A percentile compares a stretch with the other conserved stretches of the same genome.
These are phyloP conservation scores for Collariella sp. DNA, from an alignment of 495 filamentous ascomycete species.

Conservation along the genomic window DNA sequence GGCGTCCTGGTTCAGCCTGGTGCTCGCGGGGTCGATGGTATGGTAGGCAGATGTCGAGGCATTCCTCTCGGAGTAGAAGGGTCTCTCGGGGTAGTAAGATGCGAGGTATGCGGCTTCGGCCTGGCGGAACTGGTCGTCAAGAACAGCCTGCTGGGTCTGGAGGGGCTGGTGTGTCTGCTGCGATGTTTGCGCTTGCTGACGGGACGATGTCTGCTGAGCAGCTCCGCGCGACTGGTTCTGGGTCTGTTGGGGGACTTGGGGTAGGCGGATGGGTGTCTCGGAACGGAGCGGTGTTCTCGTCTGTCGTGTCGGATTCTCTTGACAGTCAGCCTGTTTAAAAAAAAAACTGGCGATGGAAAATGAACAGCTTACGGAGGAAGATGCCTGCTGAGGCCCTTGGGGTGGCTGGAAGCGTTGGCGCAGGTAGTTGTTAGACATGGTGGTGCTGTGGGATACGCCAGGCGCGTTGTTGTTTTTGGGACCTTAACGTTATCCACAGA, in stretches of 20 bases:
- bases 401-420: conserved; percentile 8
- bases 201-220: conserved; percentile 3
- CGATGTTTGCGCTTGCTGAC: conserved; percentile 9
- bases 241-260: conserved; percentile 6
- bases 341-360: neutral
- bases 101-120: neutral
- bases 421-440: neutral
- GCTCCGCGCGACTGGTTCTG: neutral
- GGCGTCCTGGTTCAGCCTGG: neutral
- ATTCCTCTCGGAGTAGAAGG: too few species aligned
- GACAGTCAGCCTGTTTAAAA: too few species aligned
- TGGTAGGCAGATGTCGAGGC: neutral
- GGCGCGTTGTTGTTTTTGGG: too few species aligned
- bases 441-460: neutral
- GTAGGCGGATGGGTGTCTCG: conserved; percentile 19
- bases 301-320: neutral
- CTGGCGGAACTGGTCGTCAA: neutral
- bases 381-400: neutral
- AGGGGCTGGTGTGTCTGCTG: neutral
- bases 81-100: neutral
- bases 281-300: neutral
- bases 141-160: neutral
- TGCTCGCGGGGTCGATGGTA: neutral
- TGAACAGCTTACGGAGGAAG: neutral
- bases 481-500: neutral